These are phyloP conservation scores for Vitis rotundifolia DNA, from an alignment of 164 flowering plant genomes.

Conservation along the genomic window DNA sequence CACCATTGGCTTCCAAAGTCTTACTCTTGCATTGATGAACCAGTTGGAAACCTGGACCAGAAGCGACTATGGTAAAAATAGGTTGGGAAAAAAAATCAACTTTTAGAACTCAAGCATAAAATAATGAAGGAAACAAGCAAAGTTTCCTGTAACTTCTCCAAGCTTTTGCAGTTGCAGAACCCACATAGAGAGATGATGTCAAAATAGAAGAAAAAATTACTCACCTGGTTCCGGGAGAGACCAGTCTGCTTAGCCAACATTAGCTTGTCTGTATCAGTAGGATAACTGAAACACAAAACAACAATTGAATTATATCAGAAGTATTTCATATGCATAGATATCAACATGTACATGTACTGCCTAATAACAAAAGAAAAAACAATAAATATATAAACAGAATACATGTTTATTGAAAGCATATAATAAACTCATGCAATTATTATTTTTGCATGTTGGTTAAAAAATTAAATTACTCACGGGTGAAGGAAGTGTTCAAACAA, in stretches of 20 bases:
- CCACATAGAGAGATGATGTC: background rate
- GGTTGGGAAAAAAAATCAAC: background rate
- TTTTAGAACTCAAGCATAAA: background rate
- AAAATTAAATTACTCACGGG: constrained; percentile 56
- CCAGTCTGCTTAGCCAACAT: constrained; percentile 92
- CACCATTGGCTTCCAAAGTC: constrained; percentile 93
- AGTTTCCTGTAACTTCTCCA: too few relatives aligned
- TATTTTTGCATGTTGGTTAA: background rate
- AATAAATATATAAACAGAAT: too few relatives aligned
- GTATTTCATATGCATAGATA: too few relatives aligned
- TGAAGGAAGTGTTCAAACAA: constrained; percentile 86
- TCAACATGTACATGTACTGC: too few relatives aligned
- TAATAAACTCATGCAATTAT: background rate
- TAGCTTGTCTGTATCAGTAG: constrained; percentile 81
- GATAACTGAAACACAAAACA: constrained; percentile 56
- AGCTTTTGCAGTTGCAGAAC: background rate
- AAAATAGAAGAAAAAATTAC: background rate
- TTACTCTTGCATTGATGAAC: constrained; percentile 89
- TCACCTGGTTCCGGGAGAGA: constrained; percentile 83
- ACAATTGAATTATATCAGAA: too few relatives aligned
- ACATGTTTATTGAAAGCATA: background rate
- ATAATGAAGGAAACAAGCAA: background rate
- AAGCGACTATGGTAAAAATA: background rate
- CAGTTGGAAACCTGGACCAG: constrained; percentile 70
- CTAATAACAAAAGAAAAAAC: too few relatives aligned